These are phyloP conservation scores for Xylariales sp. DNA, from an alignment of 2,329 filamentous ascomycete species.

Conservation along the genomic window DNA sequence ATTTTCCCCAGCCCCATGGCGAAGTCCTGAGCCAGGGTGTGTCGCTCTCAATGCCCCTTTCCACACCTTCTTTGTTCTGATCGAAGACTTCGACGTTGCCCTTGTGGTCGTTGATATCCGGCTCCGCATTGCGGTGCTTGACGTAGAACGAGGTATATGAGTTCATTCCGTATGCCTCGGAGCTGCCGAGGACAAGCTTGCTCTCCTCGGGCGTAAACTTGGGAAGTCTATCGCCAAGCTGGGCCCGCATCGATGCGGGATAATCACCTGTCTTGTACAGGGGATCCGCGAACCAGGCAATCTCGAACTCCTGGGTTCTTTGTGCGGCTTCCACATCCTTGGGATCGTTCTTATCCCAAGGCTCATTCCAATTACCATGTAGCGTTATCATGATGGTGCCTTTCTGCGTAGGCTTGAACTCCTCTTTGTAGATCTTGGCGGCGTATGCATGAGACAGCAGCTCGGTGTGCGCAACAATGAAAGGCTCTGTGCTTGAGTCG, in stretches of 20 bases:
- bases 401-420: constrained; percentile 32
- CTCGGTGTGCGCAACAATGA: constrained; percentile 34
- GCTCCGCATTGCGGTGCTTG: constrained; percentile 27
- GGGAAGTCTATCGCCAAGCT: constrained; percentile 33
- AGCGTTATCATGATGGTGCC: constrained; percentile 37
- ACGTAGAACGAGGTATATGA: constrained; percentile 37
- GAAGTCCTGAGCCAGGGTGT: constrained; percentile 35
- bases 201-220: constrained; percentile 34
- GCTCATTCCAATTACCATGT: constrained; percentile 37
- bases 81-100: constrained; percentile 33
- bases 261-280: constrained; percentile 34
- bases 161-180: constrained; percentile 38
- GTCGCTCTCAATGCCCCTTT: constrained; percentile 31
- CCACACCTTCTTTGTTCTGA: constrained; percentile 28
- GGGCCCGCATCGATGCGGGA: constrained; percentile 33
- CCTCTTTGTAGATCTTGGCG: constrained; percentile 32
- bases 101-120: constrained; percentile 34
- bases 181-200: constrained; percentile 31
- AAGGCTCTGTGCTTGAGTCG: constrained; percentile 30
- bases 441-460: constrained; percentile 33
- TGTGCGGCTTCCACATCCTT: constrained; percentile 32
- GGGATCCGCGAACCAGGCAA: constrained; percentile 37
- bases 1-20: constrained; percentile 33
- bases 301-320: constrained; percentile 36
- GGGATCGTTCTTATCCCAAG: constrained; percentile 31